A percentile compares a stretch with the other conserved stretches of the same genome.
Conservation (phyloP, 2,329 filamentous ascomycete species). For the Fusarium napiforme region DNA sequence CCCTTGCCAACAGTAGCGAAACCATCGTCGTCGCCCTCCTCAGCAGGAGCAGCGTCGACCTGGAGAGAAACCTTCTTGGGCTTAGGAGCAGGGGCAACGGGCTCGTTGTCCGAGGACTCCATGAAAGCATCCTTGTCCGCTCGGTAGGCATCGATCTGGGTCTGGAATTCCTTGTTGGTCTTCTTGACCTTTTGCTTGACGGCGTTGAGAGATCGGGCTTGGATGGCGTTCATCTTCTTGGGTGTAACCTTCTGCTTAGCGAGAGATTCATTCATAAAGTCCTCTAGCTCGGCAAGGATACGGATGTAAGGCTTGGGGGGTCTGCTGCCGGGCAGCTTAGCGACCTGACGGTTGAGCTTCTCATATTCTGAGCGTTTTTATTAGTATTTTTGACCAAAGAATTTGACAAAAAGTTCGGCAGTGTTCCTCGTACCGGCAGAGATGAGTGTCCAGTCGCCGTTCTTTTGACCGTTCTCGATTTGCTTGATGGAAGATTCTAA, state of each 20-base stretch:
- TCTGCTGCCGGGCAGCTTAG: slow-evolving; percentile 81
- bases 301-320: slow-evolving; percentile 93
- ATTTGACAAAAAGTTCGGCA: not conserved
- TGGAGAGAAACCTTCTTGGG: slow-evolving; percentile 54
- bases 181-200: slow-evolving; percentile 99
- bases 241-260: slow-evolving; percentile 94
- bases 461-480: slow-evolving; percentile 98
- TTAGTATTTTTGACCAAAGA: slow-evolving; percentile 20
- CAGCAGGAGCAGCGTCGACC: slow-evolving; percentile 57
- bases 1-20: slow-evolving; percentile 91
- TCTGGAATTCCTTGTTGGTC: slow-evolving; percentile 94
- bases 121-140: slow-evolving; percentile 88
- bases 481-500: slow-evolving; percentile 87
- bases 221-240: slow-evolving; percentile 99
- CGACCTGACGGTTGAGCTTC: slow-evolving; percentile 88
- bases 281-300: slow-evolving; percentile 91
- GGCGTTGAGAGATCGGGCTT: slow-evolving; percentile 92
- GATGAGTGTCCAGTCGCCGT: slow-evolving; percentile 96
- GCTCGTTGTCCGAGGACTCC: slow-evolving; percentile 82
- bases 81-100: slow-evolving; percentile 62
- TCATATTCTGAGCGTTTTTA: slow-evolving; percentile 77
- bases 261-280: slow-evolving; percentile 91
- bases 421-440: slow-evolving; percentile 72
- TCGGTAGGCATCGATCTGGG: slow-evolving; percentile 87
- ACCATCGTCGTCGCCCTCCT: slow-evolving; percentile 80